Evolutionary conservation across 2,329 filamentous ascomycete genomes (phyloP), one percentile per base, ranked within the genome.

Genomic region (Neopestalotiopsis sp.): DNA sequence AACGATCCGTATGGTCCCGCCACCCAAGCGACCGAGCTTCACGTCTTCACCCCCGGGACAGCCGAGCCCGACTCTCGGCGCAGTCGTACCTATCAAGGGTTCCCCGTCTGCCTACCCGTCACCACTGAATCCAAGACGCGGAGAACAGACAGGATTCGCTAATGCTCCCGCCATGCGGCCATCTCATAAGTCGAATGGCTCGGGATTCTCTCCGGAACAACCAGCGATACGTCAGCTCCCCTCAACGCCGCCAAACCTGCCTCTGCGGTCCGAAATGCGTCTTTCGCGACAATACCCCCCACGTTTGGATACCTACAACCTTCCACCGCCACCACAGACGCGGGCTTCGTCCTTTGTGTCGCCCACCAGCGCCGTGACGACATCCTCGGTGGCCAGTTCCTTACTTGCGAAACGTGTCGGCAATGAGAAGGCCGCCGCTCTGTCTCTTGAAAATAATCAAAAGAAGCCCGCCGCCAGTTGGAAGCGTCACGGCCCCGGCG

Each of bases 371-470:
- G 67, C 72, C 38, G 71, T 69, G 68, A 78, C 75, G 28, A 76
- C 73, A 17, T 73, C 74, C 64, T 78, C 80, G 20, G 73, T 73
- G 17, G 74, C 81, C 49, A 82, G 82, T 64, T 82, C 84, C 4
- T 82, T 89, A 38, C 82, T 88, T 9, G 83, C 85, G 28, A 89
- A 89, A 74, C 82, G 87, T 4, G 75, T 88, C 24, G 86, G 87
- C 6, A 79, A 77, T 32, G 83, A 85, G 65, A 83, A 82, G 67
- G 86, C 86, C 0, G 83, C 83, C 2, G 79, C 82, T 61, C 81
- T 89, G 71, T 74, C 81, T 58, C 78, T 85, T 3, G 75, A 74
- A 24, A 72, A 74, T 68, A 70, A 68, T 64, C 71, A 71, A 61
- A 73, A 70, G 68, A 75, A 74, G 17, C 28, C 24, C 24, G 24